A percentile compares a stretch with the other conserved stretches of the same genome.
Conservation (phyloP, 2,329 filamentous ascomycete species). For the Daldinia sp. region DNA sequence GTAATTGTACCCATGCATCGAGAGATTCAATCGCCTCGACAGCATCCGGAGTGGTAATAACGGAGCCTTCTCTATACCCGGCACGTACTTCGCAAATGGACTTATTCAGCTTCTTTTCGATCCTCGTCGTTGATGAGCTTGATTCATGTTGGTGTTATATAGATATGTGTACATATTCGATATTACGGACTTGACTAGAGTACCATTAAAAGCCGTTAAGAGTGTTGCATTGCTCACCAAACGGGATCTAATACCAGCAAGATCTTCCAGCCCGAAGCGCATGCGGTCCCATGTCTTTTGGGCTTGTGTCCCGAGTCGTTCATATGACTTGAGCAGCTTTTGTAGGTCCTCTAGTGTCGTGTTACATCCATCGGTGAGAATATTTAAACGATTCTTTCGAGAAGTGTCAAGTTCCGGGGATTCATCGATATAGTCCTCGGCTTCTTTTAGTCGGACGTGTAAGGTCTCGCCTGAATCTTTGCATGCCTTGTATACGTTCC, state of each 20-base stretch:
- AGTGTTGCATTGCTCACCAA: conserved; percentile 40
- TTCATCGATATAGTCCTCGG: conserved; percentile 40
- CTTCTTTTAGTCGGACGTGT: conserved; percentile 43
- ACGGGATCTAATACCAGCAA: conserved; percentile 41
- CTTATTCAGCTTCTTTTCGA: conserved; percentile 39
- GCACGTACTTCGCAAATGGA: conserved; percentile 42
- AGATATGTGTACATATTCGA: neutral
- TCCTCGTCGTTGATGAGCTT: conserved; percentile 41
- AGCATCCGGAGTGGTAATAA: conserved; percentile 36
- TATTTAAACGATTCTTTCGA: conserved; percentile 32
- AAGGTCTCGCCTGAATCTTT: conserved; percentile 44
- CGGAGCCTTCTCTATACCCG: conserved; percentile 39
- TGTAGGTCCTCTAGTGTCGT: conserved; percentile 39
- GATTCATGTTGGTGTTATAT: conserved; percentile 8
- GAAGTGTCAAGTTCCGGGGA: conserved; percentile 33
- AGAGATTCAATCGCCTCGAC: conserved; percentile 38
- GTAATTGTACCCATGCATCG: conserved; percentile 39
- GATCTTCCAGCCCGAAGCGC: conserved; percentile 41
- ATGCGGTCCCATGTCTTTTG: conserved; percentile 44
- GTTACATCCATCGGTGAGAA: conserved; percentile 35
- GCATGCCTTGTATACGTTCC: conserved; percentile 42
- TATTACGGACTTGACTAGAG: conserved; percentile 37
- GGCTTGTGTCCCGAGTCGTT: conserved; percentile 41
- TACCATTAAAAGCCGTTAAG: conserved; percentile 41
- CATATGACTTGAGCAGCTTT: conserved; percentile 38